Conservation (phyloP, 129 eudicot genomes). For the Heracleum sosnowskyi region DNA sequence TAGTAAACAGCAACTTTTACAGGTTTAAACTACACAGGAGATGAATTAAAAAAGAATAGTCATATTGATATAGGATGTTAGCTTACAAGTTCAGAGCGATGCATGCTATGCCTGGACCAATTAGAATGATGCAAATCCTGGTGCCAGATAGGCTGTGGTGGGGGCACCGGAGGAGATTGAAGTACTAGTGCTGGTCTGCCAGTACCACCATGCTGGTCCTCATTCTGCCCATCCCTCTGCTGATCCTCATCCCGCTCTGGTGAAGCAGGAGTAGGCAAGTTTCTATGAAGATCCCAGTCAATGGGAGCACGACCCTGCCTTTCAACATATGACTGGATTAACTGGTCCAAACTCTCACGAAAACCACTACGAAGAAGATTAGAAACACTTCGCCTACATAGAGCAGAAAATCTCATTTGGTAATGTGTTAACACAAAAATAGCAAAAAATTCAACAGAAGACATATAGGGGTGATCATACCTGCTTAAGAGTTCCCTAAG, state of each 20-base stretch:
- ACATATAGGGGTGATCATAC: constrained; percentile 23
- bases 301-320: constrained; percentile 87
- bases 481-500: constrained; percentile 97
- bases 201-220: constrained; percentile 41
- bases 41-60: background rate
- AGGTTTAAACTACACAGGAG: background rate
- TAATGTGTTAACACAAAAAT: background rate
- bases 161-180: constrained; percentile 92
- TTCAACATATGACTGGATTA: constrained; percentile 88
- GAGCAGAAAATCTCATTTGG: constrained; percentile 1
- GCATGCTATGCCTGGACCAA: constrained; percentile 83
- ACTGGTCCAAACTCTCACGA: constrained; percentile 90
- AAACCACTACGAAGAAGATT: constrained; percentile 95
- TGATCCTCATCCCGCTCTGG: constrained; percentile 52
- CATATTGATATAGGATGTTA: background rate
- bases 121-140: constrained; percentile 84
- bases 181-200: constrained; percentile 61
- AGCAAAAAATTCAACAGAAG: background rate
- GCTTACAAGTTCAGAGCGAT: constrained; percentile 95
- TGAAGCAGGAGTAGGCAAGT: constrained; percentile 63
- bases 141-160: constrained; percentile 98
- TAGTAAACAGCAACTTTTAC: background rate
- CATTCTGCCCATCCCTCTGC: constrained; percentile 51
- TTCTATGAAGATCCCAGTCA: constrained; percentile 93
- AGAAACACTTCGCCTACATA: constrained; percentile 93